Evolutionary conservation across 139 green algal species (phyloP), one percentile per base, ranked within the genome.

Genomic region (Coelastrella sp.): DNA sequence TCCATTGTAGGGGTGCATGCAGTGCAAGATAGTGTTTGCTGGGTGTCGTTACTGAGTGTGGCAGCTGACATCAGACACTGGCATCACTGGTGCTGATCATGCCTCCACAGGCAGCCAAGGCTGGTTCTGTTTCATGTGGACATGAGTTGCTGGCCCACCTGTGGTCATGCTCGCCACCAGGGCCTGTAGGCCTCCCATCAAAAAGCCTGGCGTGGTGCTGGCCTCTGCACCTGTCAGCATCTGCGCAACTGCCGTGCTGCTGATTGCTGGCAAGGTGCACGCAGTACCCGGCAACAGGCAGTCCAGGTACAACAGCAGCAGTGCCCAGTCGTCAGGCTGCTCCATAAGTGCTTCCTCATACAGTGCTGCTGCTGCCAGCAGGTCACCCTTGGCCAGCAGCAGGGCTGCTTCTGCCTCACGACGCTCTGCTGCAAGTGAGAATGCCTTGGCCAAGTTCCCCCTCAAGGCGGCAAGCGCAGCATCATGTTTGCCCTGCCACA

Each of bases 261-360:
- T 68, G 20, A 56, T 61, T 12, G 84, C 84, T 35, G 84, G 84
- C 68, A 82, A 49, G 17, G 49, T 72, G 20, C 78, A 57, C 35
- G 78, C 91, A 24, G 78, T 90, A 75, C 58, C 35, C 0, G 94
- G 91, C 87, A 97, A 74, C 63, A 93, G 20, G 87, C 92, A 96
- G 83, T 97, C 94, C n/a, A 96, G 85, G 89, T 94, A 97, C 19
- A 92, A 89, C 78, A 89, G 85, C 85, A 93, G 89, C 59, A 70
- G 82, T 1, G 73, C 80, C 95, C 95, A 97, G 87, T 97, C 95
- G 35, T 93, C 90, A 12, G 94, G 91, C 8, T 83, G 68, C 20
- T 93, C 87, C 8, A 58, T 35, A 56, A 97, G 88, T 12, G 80
- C 83, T 15, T 61, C 24, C 49, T 87, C n/a, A 27, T 91, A 91